Evolutionary conservation across 345 rosid genomes (phyloP).

Genomic region (Heritiera fomes): DNA sequence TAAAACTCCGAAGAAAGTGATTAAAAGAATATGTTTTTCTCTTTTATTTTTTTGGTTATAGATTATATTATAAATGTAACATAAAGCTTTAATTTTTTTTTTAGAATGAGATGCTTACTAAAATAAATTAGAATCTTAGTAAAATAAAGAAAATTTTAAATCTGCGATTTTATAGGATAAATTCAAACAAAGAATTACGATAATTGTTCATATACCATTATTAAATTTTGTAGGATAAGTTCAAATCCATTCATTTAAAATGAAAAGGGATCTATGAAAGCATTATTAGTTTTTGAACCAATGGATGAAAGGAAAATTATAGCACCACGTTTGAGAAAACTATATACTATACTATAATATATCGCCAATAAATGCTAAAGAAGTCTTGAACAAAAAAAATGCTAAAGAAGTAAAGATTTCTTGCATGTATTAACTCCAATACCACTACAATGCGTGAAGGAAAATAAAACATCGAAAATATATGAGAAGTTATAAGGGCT

Average conservation of each 20-base stretch:
- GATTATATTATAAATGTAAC: no score
- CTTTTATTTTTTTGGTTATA: no score
- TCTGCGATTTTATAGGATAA: no score
- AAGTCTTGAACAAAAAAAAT: no score
- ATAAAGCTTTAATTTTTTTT: no score
- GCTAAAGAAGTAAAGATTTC: background rate
- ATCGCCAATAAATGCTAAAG: background rate
- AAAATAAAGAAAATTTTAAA: no score
- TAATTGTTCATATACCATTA: background rate
- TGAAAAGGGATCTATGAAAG: background rate
- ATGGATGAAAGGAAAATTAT: background rate
- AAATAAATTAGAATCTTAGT: no score
- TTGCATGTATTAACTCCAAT: background rate
- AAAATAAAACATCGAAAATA: background rate
- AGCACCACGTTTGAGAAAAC: background rate
- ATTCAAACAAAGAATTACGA: no score
- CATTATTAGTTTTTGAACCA: background rate
- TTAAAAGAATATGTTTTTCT: no score
- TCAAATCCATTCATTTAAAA: background rate
- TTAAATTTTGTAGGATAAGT: background rate
- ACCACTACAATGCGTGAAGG: background rate
- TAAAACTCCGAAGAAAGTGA: no score
- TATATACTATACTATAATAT: background rate
- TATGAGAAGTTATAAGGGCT: no score
- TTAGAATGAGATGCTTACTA: no score